A percentile compares a stretch with the other conserved stretches of the same genome.
Evolutionary conservation across 176 grass and related monocot species (phyloP).

Genomic region (Aegilops sharonensis): DNA sequence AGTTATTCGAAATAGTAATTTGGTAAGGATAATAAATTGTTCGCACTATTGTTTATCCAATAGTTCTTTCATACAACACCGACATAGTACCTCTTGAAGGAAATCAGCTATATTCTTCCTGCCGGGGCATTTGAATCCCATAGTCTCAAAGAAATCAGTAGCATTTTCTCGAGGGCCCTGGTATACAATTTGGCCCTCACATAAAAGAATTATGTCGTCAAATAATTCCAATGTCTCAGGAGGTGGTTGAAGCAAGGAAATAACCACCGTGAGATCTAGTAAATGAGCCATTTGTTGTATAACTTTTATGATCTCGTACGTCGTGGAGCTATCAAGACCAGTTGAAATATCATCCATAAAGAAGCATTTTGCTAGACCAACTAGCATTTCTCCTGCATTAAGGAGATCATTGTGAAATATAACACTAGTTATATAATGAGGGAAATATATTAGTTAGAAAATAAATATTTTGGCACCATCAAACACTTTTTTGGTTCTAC

Average conservation of each 20-base stretch:
- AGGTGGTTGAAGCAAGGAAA: conserved; percentile 85
- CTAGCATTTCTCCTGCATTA: conserved; percentile 82
- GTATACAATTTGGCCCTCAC: conserved; percentile 74
- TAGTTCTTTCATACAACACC: not conserved
- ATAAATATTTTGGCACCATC: no score
- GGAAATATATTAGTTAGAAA: no score
- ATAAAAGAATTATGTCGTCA: conserved; percentile 78
- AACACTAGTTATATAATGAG: no score
- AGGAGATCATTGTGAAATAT: not conserved
- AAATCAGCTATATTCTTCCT: conserved; percentile 84
- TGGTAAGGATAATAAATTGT: not conserved
- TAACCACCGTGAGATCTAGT: conserved; percentile 73
- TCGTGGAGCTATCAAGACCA: conserved; percentile 79
- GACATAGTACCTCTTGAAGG: conserved; percentile 73
- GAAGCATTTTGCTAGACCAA: conserved; percentile 61
- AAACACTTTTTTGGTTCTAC: not conserved
- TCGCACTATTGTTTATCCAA: not conserved
- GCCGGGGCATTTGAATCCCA: conserved; percentile 69
- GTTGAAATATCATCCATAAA: conserved; percentile 93
- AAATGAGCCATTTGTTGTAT: conserved; percentile 64
- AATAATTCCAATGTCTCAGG: conserved; percentile 79
- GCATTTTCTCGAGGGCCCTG: conserved; percentile 75
- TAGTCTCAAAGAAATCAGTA: conserved; percentile 54
- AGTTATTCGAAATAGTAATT: not conserved
- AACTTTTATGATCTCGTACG: conserved; percentile 70